These are phyloP conservation scores for Coffea humblotiana DNA, from an alignment of 305 asterid genomes.

Conservation along the genomic window DNA sequence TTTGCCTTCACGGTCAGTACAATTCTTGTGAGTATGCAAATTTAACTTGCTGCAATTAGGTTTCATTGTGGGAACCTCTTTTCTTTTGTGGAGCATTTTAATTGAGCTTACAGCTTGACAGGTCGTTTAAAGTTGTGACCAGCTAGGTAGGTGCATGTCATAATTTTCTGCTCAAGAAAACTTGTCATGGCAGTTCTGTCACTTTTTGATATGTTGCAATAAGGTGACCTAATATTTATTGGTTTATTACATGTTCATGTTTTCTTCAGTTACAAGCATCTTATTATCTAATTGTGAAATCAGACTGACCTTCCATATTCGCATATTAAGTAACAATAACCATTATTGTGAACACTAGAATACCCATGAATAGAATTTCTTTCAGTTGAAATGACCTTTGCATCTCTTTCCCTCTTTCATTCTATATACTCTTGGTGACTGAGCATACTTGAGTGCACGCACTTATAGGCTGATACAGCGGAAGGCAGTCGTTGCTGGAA, in stretches of 20 bases:
- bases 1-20: background rate
- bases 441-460: background rate
- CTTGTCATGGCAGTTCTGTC: background rate
- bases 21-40: background rate
- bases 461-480: background rate
- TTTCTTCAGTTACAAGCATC: background rate
- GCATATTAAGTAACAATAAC: background rate
- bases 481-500: too few relatives aligned
- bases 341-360: background rate
- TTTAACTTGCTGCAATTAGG: background rate
- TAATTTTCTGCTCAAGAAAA: background rate
- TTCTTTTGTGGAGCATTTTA: background rate
- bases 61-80: background rate
- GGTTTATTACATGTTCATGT: background rate
- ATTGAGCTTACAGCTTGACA: background rate
- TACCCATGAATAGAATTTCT: background rate
- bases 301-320: background rate
- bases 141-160: background rate
- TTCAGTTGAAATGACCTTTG: background rate
- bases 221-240: background rate
- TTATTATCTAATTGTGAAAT: background rate
- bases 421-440: background rate
- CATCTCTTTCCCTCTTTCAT: background rate
- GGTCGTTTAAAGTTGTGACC: background rate
- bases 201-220: background rate